Evolutionary conservation across 208 protist genomes (phyloP), one percentile per base, ranked within the genome.

Genomic region (Crithidia bombi): DNA sequence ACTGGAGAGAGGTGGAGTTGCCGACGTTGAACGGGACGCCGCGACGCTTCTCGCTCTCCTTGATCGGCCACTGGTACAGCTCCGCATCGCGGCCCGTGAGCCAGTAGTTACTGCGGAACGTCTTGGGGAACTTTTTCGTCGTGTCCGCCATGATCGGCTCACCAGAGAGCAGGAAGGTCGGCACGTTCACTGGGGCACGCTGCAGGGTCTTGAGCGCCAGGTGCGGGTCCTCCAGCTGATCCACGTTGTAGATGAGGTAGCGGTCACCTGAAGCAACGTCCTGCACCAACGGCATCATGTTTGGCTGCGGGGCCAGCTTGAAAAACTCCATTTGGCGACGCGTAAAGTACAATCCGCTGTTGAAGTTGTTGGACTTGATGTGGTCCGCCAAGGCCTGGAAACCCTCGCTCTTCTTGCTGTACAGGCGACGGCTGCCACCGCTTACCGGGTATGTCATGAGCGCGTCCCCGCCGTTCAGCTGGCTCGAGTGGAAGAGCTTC

Each of bases 301-400:
- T 83, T 23, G 85, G 84, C 79, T 89, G 78, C 54, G 86, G 78
- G 7, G 77, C 58, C 49, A 96, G 84, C 72, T 92, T 92, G 69
- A 96, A 92, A 64, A 89, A 87, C 61, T 96, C 84, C 64, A 93
- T 68, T 68, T 96, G 90, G 5, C 86, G 83, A 12, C 82, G 85
- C 25, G 90, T 93, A 69, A 96, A 96, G 84, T 93, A 92, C 26
- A 96, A 79, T 17, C 90, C 90, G 73, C 87, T 96, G 76, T 96
- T 92, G 75, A 93, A 96, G 55, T 78, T 70, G 72, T 96, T 93
- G 26, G 78, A 65, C 65, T 90, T 87, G 74, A 96, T 91, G 79
- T 92, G 82, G 21, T 93, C 88, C 28, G 54, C 58, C 47, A 95
- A 73, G 0, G 80, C 49, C 30, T 80, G 65, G 63, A 69, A 96